Percentiles rank a stretch among this genome's conserved stretches.
Conservation (phyloP, 1,284 basidiomycete species). For the Ceratobasidium sp. region DNA sequence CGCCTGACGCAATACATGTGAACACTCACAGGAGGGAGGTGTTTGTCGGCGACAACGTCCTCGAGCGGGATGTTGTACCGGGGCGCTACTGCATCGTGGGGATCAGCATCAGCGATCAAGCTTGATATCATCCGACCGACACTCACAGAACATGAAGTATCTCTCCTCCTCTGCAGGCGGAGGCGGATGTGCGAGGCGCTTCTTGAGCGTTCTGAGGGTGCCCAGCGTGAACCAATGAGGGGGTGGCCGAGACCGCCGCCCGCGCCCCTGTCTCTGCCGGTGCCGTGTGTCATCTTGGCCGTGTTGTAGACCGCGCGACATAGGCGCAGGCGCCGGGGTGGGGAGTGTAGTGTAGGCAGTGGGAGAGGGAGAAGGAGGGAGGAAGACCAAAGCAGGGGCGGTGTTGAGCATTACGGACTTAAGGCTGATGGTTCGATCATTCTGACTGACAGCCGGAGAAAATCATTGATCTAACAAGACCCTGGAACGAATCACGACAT, state of each 20-base stretch:
- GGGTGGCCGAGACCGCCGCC: background rate
- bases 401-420: conserved; percentile 2
- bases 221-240: conserved; percentile 41
- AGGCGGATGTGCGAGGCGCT: conserved; percentile 17
- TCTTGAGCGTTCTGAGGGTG: conserved; percentile 7
- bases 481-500: no score
- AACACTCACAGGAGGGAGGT: conserved; percentile 25
- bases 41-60: conserved; percentile 30
- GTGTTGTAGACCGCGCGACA: conserved; percentile 6
- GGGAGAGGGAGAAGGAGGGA: no score
- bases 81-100: background rate
- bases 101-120: background rate
- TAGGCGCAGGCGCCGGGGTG: conserved; percentile 4
- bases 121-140: no score
- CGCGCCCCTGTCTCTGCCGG: background rate
- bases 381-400: background rate
- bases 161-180: conserved; percentile 21
- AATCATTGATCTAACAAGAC: background rate
- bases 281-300: conserved; percentile 1
- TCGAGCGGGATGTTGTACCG: conserved; percentile 23
- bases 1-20: background rate
- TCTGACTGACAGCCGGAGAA: background rate
- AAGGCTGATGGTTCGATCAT: conserved; percentile 28
- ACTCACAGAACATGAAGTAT: conserved; percentile 22
- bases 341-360: background rate